Percentiles rank a stretch among this genome's conserved stretches.
phyloP scores from a whole-genome alignment of 352 stramenopile species.

The Globisporangium parvum region DNA sequence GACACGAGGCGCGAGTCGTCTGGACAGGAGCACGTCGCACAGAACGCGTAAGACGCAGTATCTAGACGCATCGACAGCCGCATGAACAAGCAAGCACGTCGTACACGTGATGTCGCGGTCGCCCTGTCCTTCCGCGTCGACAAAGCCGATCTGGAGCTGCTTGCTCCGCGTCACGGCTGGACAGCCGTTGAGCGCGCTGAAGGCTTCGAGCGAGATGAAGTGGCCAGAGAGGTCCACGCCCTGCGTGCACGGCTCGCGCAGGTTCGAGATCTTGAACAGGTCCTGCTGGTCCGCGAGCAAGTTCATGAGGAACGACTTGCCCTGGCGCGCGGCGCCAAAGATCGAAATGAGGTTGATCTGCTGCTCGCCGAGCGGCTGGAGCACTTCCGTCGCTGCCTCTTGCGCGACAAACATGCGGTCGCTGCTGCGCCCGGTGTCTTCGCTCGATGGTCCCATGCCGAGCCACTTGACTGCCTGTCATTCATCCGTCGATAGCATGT shows the following conservation, averaged over 20 bases:
- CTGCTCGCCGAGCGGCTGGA: slow-evolving; percentile 55
- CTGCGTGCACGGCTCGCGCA: slow-evolving; percentile 81
- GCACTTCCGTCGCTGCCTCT: slow-evolving; percentile 49
- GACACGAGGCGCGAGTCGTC: slow-evolving; percentile 82
- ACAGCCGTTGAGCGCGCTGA: slow-evolving; percentile 70
- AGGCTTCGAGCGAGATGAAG: slow-evolving; percentile 60
- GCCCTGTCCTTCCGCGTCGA: slow-evolving; percentile 81
- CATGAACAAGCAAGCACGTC: not conserved
- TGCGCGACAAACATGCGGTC: slow-evolving; percentile 69
- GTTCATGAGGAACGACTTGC: slow-evolving; percentile 88
- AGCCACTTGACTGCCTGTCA: slow-evolving; percentile 79
- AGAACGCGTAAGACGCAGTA: not conserved
- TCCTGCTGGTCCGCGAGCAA: slow-evolving; percentile 81
- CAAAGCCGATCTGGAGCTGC: slow-evolving; percentile 73
- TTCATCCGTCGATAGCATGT: not conserved
- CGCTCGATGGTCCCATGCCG: slow-evolving; percentile 44
- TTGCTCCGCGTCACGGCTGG: slow-evolving; percentile 26
- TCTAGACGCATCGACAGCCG: not conserved
- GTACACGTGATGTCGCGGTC: slow-evolving; percentile 82
- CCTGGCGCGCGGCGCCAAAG: slow-evolving; percentile 77
- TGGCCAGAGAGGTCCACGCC: slow-evolving; percentile 77
- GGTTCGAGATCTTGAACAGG: slow-evolving; percentile 85
- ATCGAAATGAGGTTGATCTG: slow-evolving; percentile 82
- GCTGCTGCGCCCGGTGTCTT: slow-evolving; percentile 21
- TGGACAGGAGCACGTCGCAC: slow-evolving; percentile 10